These are phyloP conservation scores for Candida dubliniensis DNA, from an alignment of 1,139 yeast species.

Conservation along the genomic window DNA sequence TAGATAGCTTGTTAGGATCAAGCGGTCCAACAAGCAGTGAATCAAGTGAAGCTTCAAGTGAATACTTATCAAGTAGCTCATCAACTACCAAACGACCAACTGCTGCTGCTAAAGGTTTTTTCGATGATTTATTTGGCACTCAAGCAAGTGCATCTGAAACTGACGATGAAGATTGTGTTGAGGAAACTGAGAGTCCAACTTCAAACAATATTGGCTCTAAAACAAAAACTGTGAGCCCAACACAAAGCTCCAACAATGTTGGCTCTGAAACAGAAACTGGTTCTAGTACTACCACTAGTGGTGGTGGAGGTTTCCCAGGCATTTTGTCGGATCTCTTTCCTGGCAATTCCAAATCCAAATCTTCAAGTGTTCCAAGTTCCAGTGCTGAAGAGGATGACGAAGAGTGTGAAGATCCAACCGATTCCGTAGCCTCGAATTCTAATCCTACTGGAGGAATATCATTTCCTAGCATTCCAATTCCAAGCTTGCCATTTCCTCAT, in stretches of 20 bases:
- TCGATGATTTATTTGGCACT: constrained; percentile 1
- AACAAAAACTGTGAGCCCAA: constrained; percentile 2
- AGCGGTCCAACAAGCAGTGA: too few species aligned
- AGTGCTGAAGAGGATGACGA: constrained; percentile 10
- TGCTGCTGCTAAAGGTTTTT: constrained; percentile 2
- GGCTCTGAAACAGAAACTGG: neutral
- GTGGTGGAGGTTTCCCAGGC: neutral
- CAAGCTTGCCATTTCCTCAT: constrained; percentile 1
- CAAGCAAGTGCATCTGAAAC: constrained; percentile 1
- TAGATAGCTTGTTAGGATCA: neutral
- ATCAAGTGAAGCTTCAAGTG: constrained; percentile 2
- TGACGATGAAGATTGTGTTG: constrained; percentile 6
- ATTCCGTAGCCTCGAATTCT: constrained; percentile 10
- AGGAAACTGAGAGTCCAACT: constrained; percentile 4
- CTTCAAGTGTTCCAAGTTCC: neutral
- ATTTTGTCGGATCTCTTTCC: neutral
- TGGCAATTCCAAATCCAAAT: neutral
- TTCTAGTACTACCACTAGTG: neutral
- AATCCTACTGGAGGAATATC: constrained; percentile 6
- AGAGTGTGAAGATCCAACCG: constrained; percentile 12
- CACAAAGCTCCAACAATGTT: neutral
- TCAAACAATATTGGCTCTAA: neutral
- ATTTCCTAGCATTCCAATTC: neutral
- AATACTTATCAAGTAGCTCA: constrained; percentile 9
- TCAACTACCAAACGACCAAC: neutral